phyloP scores from a whole-genome alignment of 73 alveolate species.

The Paraurostyla sp. region DNA sequence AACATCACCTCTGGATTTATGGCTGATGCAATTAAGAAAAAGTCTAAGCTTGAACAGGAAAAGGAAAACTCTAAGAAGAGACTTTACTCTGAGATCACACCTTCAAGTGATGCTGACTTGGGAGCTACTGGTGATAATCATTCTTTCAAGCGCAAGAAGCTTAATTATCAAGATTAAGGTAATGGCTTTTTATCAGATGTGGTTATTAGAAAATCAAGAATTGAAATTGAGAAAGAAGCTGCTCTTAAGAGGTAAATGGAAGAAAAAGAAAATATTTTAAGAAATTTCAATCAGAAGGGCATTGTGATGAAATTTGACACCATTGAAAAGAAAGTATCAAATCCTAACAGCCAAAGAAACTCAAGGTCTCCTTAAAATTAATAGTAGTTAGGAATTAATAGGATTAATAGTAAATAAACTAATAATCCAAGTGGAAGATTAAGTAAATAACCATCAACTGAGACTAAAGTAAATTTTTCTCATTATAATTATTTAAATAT shows the following conservation, averaged over 20 bases:
- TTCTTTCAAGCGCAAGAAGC: neutral
- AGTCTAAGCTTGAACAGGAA: conserved; percentile 1
- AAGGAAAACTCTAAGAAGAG: conserved; percentile 11
- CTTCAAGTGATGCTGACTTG: neutral
- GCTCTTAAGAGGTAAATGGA: conserved; percentile 1
- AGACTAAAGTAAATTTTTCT: too few relatives aligned
- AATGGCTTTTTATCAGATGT: conserved; percentile 19
- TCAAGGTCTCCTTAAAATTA: too few relatives aligned
- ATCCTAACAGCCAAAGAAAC: neutral
- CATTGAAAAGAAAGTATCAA: neutral
- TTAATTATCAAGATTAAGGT: neutral
- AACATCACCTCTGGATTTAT: neutral
- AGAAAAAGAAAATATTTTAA: conserved; percentile 37
- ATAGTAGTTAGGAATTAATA: too few relatives aligned
- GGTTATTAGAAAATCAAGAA: neutral
- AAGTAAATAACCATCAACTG: too few relatives aligned
- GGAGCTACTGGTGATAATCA: neutral
- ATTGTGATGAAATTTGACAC: conserved; percentile 33
- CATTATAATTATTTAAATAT: too few relatives aligned
- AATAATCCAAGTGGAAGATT: too few relatives aligned
- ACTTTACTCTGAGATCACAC: neutral
- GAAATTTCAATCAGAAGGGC: neutral
- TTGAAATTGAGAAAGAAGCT: conserved; percentile 40
- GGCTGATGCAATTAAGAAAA: conserved; percentile 4
- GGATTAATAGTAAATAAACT: too few relatives aligned